Percentiles rank a stretch among this genome's conserved stretches.
phyloP scores from a whole-genome alignment of 345 rosid species.

The Salix caprea region DNA sequence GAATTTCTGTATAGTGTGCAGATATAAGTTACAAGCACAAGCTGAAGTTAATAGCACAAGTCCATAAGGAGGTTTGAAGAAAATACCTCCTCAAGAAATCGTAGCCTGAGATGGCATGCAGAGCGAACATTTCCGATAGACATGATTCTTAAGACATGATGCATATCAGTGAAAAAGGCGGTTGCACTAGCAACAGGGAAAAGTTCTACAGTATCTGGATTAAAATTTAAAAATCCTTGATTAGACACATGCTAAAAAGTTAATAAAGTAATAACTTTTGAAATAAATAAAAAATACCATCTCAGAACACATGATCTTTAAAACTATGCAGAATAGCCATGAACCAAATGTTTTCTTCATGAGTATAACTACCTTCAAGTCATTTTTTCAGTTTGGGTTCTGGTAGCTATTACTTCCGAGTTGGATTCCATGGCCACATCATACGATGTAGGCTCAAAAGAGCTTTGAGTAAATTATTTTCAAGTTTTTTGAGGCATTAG shows the following conservation, averaged over 20 bases:
- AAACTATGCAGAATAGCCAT: background rate
- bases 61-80: slow-evolving; percentile 2
- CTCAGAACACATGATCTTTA: background rate
- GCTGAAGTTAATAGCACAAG: background rate
- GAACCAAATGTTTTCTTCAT: background rate
- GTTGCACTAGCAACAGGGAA: slow-evolving; percentile 50
- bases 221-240: background rate
- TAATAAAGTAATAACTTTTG: background rate
- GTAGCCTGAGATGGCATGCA: slow-evolving; percentile 44
- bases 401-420: background rate
- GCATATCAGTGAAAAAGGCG: slow-evolving; percentile 48
- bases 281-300: background rate
- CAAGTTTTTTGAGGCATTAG: too few species aligned
- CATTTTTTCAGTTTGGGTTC: background rate
- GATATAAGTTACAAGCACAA: slow-evolving; percentile 19
- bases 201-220: slow-evolving; percentile 37
- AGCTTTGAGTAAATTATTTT: background rate
- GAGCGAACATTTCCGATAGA: slow-evolving; percentile 49
- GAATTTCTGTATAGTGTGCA: slow-evolving; percentile 37
- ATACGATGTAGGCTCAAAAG: background rate
- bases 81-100: slow-evolving; percentile 50
- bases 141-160: slow-evolving; percentile 39
- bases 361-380: background rate
- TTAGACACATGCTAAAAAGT: background rate
- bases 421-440: background rate